Percentiles rank a stretch among this genome's conserved stretches.
phyloP scores from a whole-genome alignment of 768 basidiomycete species.

The Coprinopsis cinerea region DNA sequence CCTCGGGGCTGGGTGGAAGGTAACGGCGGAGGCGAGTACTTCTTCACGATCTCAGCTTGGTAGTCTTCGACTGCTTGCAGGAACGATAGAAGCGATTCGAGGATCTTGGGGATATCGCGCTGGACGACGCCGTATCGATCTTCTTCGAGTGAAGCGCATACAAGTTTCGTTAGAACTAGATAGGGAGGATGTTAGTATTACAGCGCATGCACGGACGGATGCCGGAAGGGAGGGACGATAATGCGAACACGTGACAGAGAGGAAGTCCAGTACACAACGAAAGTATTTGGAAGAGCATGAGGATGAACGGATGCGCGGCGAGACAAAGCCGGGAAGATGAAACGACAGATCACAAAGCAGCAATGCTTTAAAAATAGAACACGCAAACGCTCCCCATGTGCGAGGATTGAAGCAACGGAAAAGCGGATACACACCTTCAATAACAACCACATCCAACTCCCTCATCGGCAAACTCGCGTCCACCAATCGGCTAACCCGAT shows the following conservation, averaged over 20 bases:
- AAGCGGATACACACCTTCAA: conserved; percentile 45
- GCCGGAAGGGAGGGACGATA: too few relatives aligned
- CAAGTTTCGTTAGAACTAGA: conserved; percentile 60
- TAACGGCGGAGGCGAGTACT: conserved; percentile 22
- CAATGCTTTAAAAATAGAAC: too few relatives aligned
- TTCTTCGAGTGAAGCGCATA: conserved; percentile 69
- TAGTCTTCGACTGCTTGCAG: conserved; percentile 63
- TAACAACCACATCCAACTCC: conserved; percentile 54
- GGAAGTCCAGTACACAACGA: too few relatives aligned
- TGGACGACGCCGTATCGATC: conserved; percentile 83
- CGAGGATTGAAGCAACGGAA: not conserved
- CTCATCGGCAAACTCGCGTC: conserved; percentile 53
- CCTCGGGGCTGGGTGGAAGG: conserved; percentile 31
- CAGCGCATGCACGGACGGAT: too few relatives aligned
- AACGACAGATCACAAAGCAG: too few relatives aligned
- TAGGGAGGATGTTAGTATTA: too few relatives aligned
- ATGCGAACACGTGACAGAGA: too few relatives aligned
- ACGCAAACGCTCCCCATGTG: too few relatives aligned
- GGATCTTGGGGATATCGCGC: conserved; percentile 73
- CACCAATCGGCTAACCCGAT: conserved; percentile 45
- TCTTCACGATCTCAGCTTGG: conserved; percentile 39
- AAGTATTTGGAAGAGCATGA: too few relatives aligned
- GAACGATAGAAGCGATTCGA: conserved; percentile 71
- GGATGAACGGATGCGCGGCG: too few relatives aligned
- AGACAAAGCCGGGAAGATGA: too few relatives aligned